These are phyloP conservation scores for Hygrophoropsis aurantiaca DNA, from an alignment of 768 basidiomycete genomes.

Conservation along the genomic window DNA sequence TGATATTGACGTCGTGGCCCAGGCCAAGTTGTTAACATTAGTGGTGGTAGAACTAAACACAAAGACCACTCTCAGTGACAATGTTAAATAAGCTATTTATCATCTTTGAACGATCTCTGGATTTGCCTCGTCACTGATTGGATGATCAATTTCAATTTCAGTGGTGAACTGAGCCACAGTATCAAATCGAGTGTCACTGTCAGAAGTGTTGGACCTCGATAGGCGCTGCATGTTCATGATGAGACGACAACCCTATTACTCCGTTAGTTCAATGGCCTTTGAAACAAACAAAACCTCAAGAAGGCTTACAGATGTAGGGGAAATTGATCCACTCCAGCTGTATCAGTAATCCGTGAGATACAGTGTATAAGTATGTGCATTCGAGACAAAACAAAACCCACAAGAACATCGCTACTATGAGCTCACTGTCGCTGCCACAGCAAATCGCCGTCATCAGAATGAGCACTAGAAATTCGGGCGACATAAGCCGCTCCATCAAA, in stretches of 20 bases:
- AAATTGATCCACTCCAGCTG: conserved; percentile 1
- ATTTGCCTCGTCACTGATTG: no score
- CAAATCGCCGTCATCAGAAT: background rate
- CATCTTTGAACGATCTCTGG: no score
- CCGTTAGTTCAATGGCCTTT: background rate
- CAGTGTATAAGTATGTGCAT: no score
- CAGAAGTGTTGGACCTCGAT: background rate
- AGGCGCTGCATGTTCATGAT: conserved; percentile 5
- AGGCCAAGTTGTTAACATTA: no score
- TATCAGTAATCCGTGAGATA: background rate
- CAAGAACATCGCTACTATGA: conserved; percentile 5
- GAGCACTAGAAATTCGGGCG: background rate
- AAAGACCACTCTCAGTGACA: no score
- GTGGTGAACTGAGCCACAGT: no score
- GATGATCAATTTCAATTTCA: no score
- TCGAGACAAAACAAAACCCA: background rate
- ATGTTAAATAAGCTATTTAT: no score
- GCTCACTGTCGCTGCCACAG: background rate
- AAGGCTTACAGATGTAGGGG: conserved; percentile 2
- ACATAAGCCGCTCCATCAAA: background rate
- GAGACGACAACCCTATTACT: conserved; percentile 5
- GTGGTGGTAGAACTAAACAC: no score
- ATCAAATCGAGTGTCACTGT: no score
- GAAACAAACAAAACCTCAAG: background rate
- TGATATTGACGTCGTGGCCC: no score